Base-by-base conservation (phyloP, 2,329 filamentous ascomycete genomes). In the Cyclaneusma minus region DNA sequence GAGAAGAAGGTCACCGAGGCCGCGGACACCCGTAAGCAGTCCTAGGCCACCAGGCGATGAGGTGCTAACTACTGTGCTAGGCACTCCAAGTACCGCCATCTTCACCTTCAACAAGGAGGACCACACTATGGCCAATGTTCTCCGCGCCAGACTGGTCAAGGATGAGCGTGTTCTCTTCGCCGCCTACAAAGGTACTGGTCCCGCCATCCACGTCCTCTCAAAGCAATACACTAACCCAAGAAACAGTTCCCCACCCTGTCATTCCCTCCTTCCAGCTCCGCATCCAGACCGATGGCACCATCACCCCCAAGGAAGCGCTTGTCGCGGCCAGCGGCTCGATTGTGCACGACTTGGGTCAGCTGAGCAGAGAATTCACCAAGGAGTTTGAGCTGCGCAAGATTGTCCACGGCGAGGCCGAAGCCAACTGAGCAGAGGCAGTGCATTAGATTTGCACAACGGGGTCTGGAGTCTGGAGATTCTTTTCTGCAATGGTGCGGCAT, bases 31-130 rank as follows among this genome's bases (percentile, higher is more conserved):
- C 82, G 87, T 92, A 63, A 53, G 77, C 56, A 18, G 13, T n/a
- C 25, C 21, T 28, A 24, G 10, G 28, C 8, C 18, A n/a, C n/a
- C 12, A 29, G 9, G 17, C 19, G 7, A 12, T 24, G 18, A 22
- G 29, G 13, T 28, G 11, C 25, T 33, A 12, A 31, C n/a, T 6
- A 20, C 13, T 24, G 16, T 26, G 18, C 21, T 32, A 89, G 84
- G 83, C 46, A 84, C 92, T 49, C 82, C 87, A 13, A 92, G 93
- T 50, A 84, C 81, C n/a, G 80, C 83, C 7, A 80, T 94, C 54
- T 98, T 98, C 58, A 73, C 82, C 32, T 74, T 98, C 55, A 82
- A 83, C 55, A 95, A 94, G 54, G 89, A 98, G 52, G 89, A 98
- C 43, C 87, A 94, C 56, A 94, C 87, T 1, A 68, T 98, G 14